These are phyloP conservation scores for Rhodotorula sphaerocarpa DNA, from an alignment of 768 basidiomycete genomes.

Conservation along the genomic window DNA sequence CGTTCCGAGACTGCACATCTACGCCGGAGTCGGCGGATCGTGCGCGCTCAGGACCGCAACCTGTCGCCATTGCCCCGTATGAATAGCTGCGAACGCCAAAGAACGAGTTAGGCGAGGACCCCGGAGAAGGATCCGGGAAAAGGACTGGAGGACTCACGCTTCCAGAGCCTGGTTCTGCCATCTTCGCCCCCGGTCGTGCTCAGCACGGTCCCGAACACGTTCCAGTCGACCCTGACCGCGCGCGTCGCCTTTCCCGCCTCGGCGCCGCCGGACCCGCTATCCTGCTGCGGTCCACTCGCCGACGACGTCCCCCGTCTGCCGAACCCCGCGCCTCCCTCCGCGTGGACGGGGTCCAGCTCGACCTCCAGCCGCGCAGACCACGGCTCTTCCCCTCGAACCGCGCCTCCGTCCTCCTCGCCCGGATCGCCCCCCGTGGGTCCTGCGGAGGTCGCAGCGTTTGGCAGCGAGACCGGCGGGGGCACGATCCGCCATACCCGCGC, in stretches of 20 bases:
- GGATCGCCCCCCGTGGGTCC: slow-evolving; percentile 42
- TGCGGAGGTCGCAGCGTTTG: not conserved
- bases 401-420: slow-evolving; percentile 47
- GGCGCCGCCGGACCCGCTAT: slow-evolving; percentile 44
- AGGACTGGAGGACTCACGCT: slow-evolving; percentile 54
- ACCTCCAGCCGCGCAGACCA: slow-evolving; percentile 73
- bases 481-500: slow-evolving; percentile 83
- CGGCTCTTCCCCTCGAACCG: slow-evolving; percentile 40
- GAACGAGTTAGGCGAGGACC: not conserved
- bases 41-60: slow-evolving; percentile 24
- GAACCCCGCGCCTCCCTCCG: too few relatives aligned
- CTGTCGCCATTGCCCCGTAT: slow-evolving; percentile 29
- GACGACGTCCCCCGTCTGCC: too few relatives aligned
- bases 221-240: slow-evolving; percentile 86
- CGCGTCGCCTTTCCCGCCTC: slow-evolving; percentile 43
- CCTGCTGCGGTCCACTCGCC: slow-evolving; percentile 44
- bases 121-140: too few relatives aligned
- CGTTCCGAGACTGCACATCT: too few relatives aligned
- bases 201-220: slow-evolving; percentile 69
- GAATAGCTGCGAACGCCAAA: slow-evolving; percentile 9
- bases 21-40: not conserved
- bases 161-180: slow-evolving; percentile 53
- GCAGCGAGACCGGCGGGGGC: slow-evolving; percentile 50
- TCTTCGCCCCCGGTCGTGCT: slow-evolving; percentile 63
- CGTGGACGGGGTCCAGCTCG: slow-evolving; percentile 69